Conservation (phyloP, 345 rosid species). For the Capsella bursapastoris region DNA sequence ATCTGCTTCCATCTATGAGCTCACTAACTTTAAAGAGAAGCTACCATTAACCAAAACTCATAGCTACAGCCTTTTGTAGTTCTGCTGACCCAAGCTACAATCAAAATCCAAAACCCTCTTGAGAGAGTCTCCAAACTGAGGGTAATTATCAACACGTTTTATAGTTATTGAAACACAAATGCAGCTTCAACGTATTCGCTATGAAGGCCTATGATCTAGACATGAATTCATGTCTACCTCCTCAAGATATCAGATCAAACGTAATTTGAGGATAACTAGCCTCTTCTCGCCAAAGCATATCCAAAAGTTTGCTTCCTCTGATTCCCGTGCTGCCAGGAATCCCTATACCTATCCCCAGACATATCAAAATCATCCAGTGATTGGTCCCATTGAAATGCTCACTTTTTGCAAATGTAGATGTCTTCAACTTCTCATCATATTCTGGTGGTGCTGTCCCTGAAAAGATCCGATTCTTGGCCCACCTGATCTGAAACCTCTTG, state of each 20-base stretch:
- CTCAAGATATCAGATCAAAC: too few relatives aligned
- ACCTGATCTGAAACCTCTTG: conserved; percentile 57
- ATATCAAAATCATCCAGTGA: conserved; percentile 47
- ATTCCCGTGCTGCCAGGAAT: conserved; percentile 66
- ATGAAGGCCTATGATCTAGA: neutral
- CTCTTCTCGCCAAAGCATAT: conserved; percentile 38
- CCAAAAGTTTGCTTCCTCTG: conserved; percentile 51
- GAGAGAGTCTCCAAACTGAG: neutral
- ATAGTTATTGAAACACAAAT: neutral
- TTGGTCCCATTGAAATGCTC: conserved; percentile 53
- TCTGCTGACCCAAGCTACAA: neutral
- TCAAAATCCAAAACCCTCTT: neutral
- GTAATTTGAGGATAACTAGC: neutral
- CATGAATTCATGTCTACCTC: too few relatives aligned
- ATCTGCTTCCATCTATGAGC: neutral
- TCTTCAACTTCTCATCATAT: conserved; percentile 59
- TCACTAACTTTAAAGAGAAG: neutral
- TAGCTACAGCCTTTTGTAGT: conserved; percentile 1
- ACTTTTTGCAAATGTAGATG: conserved; percentile 47
- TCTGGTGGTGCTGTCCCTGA: conserved; percentile 57
- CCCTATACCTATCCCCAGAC: conserved; percentile 50
- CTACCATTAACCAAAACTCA: neutral
- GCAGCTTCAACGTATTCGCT: neutral
- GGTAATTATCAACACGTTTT: neutral
- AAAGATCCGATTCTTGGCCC: conserved; percentile 64